Evolutionary conservation across 345 rosid species (phyloP), one percentile per base, ranked within the genome.

Genomic region (Acer yangbiense): DNA sequence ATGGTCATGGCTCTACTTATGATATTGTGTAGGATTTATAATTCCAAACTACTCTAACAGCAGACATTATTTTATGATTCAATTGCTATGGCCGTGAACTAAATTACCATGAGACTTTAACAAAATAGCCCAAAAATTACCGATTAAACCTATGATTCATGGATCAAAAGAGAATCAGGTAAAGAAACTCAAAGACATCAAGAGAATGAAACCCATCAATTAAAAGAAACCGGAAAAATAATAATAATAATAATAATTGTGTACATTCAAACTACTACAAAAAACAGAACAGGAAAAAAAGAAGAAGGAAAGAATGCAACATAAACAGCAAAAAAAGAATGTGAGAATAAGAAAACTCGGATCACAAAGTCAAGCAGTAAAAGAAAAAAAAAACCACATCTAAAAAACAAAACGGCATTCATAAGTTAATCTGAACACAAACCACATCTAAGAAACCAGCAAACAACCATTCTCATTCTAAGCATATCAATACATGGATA

Each of bases 331-430:
- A 20, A 64, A 64, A 48, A 11, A 17, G 46, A 43, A 10, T 10
- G 11, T 11, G 50, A 10, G 14, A 46, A 9, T 8, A 46, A 7
- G 46, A 43, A 3, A 25, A 58, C 20, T 60, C 17, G 7, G 27
- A 48, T 18, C 8, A 57, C 52, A 39, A 5, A 20, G 44, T 3
- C 16, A 17, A 8, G 50, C 14, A 18, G 21, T 11, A 3, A 14
- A 69, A n/a, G 39, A 68, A 77, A 58, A n/a, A 57, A 67, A 29
- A 75, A 75, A 71, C 55, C 23, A 71, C 70, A 66, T 60, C 48
- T 68, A n/a, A 68, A 77, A 58, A n/a, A 57, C 46, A 41, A 60
- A 60, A 68, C 9, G 67, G 23, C 50, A 63, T 77, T 21, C 50
- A 46, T 1, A 29, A 57, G 39, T 18, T 18, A 73, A 23, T 27